Conservation (phyloP, 106 monocot genomes). For the Acorus calamus region DNA sequence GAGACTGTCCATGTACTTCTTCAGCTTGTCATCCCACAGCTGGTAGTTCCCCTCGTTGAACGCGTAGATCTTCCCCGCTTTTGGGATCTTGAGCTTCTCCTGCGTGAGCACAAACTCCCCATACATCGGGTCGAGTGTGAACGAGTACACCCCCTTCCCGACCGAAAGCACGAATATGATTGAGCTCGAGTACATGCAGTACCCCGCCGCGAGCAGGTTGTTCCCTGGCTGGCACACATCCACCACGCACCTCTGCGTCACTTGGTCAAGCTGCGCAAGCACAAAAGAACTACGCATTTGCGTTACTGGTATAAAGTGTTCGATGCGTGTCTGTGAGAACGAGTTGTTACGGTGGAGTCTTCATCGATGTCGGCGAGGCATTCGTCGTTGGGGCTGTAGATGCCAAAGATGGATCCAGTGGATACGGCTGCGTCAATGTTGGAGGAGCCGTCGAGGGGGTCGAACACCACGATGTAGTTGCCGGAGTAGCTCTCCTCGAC, state of each 20-base stretch:
- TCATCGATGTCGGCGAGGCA: constrained; percentile 56
- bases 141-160: constrained; percentile 66
- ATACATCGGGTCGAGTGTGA: constrained; percentile 91
- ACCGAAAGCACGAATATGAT: constrained; percentile 73
- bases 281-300: too few species aligned
- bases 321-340: too few species aligned
- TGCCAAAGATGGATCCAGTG: constrained; percentile 90
- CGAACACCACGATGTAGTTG: constrained; percentile 96
- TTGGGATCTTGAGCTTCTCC: constrained; percentile 61
- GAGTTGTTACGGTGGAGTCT: constrained; percentile 21
- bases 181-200: constrained; percentile 99
- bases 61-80: constrained; percentile 79
- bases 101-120: constrained; percentile 93
- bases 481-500: constrained; percentile 98
- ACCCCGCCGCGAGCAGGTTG: constrained; percentile 88
- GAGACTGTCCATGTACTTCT: constrained; percentile 42
- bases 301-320: too few species aligned
- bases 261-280: constrained; percentile 45
- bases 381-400: constrained; percentile 87
- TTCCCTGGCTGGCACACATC: constrained; percentile 90
- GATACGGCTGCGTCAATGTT: constrained; percentile 90
- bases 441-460: constrained; percentile 90
- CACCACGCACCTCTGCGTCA: constrained; percentile 56
- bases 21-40: constrained; percentile 55
- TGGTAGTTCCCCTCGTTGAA: constrained; percentile 84